These are phyloP conservation scores for Arctostaphylos glauca DNA, from an alignment of 148 eudicot genomes.

Conservation along the genomic window DNA sequence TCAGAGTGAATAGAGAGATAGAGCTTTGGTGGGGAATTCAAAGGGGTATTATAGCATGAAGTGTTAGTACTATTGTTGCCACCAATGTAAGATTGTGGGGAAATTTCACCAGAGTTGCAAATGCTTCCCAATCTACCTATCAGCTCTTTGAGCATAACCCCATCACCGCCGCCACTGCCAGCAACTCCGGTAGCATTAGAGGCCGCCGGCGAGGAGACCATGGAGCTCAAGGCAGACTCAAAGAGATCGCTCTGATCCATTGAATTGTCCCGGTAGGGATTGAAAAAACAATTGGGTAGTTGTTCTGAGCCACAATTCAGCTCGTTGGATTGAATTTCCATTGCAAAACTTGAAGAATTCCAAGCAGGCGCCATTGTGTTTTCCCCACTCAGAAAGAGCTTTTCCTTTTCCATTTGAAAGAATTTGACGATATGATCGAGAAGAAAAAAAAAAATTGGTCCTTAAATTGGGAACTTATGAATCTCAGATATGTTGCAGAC, in stretches of 20 bases:
- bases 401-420: not conserved
- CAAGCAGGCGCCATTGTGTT: not conserved
- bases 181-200: slow-evolving; percentile 25
- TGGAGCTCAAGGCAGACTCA: slow-evolving; percentile 65
- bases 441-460: too few relatives aligned
- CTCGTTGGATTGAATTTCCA: slow-evolving; percentile 23
- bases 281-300: slow-evolving; percentile 34
- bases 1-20: slow-evolving; percentile 36
- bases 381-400: not conserved
- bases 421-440: not conserved
- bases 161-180: slow-evolving; percentile 31
- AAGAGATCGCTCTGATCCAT: slow-evolving; percentile 69
- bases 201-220: slow-evolving; percentile 67
- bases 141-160: slow-evolving; percentile 57
- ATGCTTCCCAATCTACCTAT: slow-evolving; percentile 84
- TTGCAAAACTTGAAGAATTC: slow-evolving; percentile 1
- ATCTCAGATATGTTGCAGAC: not conserved
- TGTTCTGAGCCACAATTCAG: slow-evolving; percentile 36
- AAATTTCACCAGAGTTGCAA: slow-evolving; percentile 44
- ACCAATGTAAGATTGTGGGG: slow-evolving; percentile 30
- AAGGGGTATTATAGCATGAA: slow-evolving; percentile 77
- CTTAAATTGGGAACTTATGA: not conserved
- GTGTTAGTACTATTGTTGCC: slow-evolving; percentile 36
- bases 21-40: slow-evolving; percentile 71
- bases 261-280: slow-evolving; percentile 53